Percentiles rank a stretch among this genome's conserved stretches.
Evolutionary conservation across 768 basidiomycete genomes (phyloP).

Genomic region (Lactifluus pinguis): DNA sequence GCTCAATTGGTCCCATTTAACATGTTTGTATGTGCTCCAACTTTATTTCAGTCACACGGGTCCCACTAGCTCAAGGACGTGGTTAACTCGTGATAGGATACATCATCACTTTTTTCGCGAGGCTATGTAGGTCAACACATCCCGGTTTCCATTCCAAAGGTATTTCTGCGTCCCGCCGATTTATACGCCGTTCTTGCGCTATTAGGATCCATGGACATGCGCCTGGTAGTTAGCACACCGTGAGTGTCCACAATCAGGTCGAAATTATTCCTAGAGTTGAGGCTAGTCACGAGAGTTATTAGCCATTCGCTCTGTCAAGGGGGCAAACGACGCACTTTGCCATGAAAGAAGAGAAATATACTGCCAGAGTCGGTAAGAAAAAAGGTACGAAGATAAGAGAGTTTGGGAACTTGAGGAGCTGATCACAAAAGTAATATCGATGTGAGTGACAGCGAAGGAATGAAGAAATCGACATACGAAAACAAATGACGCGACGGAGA

Average conservation of each 20-base stretch:
- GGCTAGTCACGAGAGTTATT: not conserved
- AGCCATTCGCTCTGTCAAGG: not conserved
- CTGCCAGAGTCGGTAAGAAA: not conserved
- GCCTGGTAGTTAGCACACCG: not conserved
- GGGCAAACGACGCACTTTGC: not conserved
- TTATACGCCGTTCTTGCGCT: not conserved
- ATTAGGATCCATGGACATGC: not conserved
- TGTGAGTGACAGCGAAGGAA: not conserved
- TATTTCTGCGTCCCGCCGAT: not conserved
- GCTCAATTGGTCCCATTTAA: too few relatives aligned
- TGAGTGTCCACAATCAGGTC: not conserved
- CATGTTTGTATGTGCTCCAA: not conserved
- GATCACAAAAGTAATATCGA: not conserved
- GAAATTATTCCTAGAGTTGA: not conserved
- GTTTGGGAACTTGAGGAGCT: not conserved
- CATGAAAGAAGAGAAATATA: constrained; percentile 1
- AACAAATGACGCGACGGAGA: not conserved
- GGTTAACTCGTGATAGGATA: not conserved
- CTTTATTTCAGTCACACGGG: too few relatives aligned
- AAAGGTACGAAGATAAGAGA: not conserved
- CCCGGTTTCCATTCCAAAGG: not conserved
- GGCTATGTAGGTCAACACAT: not conserved
- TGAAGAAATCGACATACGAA: not conserved
- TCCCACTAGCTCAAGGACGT: not conserved
- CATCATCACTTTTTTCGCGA: not conserved